These are phyloP conservation scores for Pseudotulostoma volvatum DNA, from an alignment of 495 filamentous ascomycete species.

Conservation along the genomic window DNA sequence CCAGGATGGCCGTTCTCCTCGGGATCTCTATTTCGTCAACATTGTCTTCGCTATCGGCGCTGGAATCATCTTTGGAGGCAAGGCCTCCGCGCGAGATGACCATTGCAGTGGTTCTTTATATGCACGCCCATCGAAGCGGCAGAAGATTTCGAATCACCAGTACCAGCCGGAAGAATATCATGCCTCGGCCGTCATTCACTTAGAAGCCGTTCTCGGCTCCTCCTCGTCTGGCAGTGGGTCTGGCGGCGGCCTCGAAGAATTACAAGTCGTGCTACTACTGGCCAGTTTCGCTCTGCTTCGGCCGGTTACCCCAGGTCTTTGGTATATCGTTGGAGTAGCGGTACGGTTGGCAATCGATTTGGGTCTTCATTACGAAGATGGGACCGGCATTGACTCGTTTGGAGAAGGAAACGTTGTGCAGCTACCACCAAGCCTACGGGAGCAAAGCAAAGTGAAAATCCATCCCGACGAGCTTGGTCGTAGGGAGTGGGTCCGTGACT, in stretches of 20 bases:
- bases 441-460: conserved; percentile 18
- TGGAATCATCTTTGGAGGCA: conserved; percentile 72
- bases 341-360: conserved; percentile 81
- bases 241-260: conserved; percentile 71
- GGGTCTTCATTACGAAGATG: conserved; percentile 85
- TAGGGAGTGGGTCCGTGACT: conserved; percentile 72
- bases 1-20: conserved; percentile 52
- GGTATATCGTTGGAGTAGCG: conserved; percentile 94
- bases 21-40: conserved; percentile 82
- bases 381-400: conserved; percentile 44
- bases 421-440: conserved; percentile 4
- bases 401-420: conserved; percentile 18
- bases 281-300: conserved; percentile 82
- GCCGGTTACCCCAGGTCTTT: conserved; percentile 82
- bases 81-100: conserved; percentile 24
- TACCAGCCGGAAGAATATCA: conserved; percentile 91
- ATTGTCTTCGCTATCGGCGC: conserved; percentile 97
- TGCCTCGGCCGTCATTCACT: conserved; percentile 77
- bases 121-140: conserved; percentile 32
- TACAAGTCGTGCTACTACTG: conserved; percentile 79
- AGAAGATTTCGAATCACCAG: conserved; percentile 42
- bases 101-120: conserved; percentile 16
- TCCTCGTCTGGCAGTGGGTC: conserved; percentile 44
- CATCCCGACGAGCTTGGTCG: conserved; percentile 52
- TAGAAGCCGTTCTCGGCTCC: conserved; percentile 70